Evolutionary conservation across 257 asterid genomes (phyloP), one percentile per base, ranked within the genome.

Genomic region (Cinchona pubescens): DNA sequence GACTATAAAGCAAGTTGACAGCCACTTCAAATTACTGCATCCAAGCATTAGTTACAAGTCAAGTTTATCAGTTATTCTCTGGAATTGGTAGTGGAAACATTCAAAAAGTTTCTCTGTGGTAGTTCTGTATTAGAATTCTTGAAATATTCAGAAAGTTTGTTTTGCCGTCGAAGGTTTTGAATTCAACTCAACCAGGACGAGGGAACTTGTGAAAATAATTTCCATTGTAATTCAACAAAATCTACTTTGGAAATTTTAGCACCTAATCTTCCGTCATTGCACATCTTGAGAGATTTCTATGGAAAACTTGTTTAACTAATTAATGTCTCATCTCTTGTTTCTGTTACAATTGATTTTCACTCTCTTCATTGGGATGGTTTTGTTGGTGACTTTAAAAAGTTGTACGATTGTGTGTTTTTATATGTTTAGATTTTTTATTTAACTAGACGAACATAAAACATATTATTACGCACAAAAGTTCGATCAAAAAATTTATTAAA

Each of bases 231-330:
- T 0, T 51, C 58, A 21, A 5, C 58, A 21, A 5, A 2, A 42
- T 53, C 32, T 25, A 25, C 45, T 10, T 35, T 65, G 64, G 78
- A 72, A 27, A 67, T 76, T 13, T 80, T 81, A 45, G 79, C 81
- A 35, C 75, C 81, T 38, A 58, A 71, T 60, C 0, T 72, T 21
- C 75, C 48, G 27, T 25, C 13, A 42, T 51, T 81, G 59, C 12
- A 21, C 3, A 37, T 80, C 38, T n/a, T 14, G 45, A 2, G 30
- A 16, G 2, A 48, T 30, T 8, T 21, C 21, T 0, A 0, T 30
- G 32, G 53, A 46, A 21, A 45, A 27, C n/a, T 40, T 40, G 13
- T 76, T 59, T 9, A 19, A 29, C 18, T 76, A 16, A 25, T 9
- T 4, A n/a, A 71, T 34, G n/a, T 60, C 43, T 15, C 81, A 16